Evolutionary conservation across 176 grass and related monocot genomes (phyloP).

Genomic region (Poa annua): DNA sequence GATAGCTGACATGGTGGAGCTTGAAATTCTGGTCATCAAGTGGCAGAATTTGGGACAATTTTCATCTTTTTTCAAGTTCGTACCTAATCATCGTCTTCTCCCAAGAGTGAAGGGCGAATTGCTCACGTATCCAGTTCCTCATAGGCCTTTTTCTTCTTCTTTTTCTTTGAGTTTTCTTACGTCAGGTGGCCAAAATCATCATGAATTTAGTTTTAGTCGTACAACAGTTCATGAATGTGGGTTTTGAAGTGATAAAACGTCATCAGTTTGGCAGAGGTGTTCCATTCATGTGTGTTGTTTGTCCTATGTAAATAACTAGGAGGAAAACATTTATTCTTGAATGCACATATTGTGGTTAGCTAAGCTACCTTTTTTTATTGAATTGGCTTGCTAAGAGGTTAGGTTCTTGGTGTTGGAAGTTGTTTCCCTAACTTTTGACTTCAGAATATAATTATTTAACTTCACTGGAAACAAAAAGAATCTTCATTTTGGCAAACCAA

Average conservation of each 20-base stretch:
- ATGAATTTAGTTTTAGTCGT: not conserved
- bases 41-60: not conserved
- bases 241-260: not conserved
- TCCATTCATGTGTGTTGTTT: conserved; percentile 35
- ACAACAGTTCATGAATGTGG: conserved; percentile 18
- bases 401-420: conserved; percentile 36
- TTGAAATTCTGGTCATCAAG: not conserved
- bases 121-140: conserved; percentile 7
- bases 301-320: conserved; percentile 33
- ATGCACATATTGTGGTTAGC: conserved; percentile 7
- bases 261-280: conserved; percentile 21
- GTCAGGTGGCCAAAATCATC: conserved; percentile 2
- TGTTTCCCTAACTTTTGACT: conserved; percentile 40
- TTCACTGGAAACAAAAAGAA: not conserved
- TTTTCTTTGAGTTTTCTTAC: conserved; percentile 35
- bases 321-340: conserved; percentile 9
- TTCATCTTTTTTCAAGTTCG: not conserved
- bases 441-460: not conserved
- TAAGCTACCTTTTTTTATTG: conserved; percentile 26
- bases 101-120: not conserved
- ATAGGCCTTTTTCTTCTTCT: not conserved
- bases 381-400: conserved; percentile 36
- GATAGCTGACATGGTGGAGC: not conserved
- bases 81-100: not conserved
- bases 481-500: not conserved